Evolutionary conservation across 805 yeast genomes (phyloP), one percentile per base, ranked within the genome.

Genomic region (Candida awuae): DNA sequence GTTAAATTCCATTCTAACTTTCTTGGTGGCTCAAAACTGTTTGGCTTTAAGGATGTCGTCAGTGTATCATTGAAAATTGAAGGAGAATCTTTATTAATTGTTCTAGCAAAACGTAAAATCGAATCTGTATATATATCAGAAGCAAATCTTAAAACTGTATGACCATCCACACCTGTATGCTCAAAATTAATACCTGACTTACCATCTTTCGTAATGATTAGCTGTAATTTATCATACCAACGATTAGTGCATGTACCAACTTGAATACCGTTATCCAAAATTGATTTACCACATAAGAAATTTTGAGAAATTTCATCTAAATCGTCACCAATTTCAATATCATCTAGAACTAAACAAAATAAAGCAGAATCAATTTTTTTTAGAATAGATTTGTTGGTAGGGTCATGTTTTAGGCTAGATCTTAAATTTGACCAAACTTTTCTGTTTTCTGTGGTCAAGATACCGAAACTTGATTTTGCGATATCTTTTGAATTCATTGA

Each of bases 151-250:
- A 87, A 65, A 4, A 87, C 95, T 0, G 97, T 87, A 59, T 87
- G 96, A 41, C 97, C 97, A 61, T 87, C 97, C 20, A 87, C 94
- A 50, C 95, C 95, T 0, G 97, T 83, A 55, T 87, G 92, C 54
- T 87, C 97, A 56, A 87, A 87, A 59, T 88, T 87, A 48, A 87
- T 79, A 21, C 97, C 97, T 2, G 92, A 95, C 59, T 84, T 83
- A 18, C 94, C 94, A 59, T 87, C 85, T 56, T 78, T 76, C 4
- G 95, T 85, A 39, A 87, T 75, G 38, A 87, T 87, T 48, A 87
- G 70, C 60, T 87, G 96, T 47, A 87, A 63, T 62, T 87, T 87
- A 62, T 87, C 97, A 57, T 86, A 87, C 62, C 95, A 87, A 57
- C 97, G 68, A 61, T 87, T 87, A 25, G 95, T 82, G 62, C 96